Evolutionary conservation across 805 yeast genomes (phyloP).

Genomic region (Starmerella powellii): DNA sequence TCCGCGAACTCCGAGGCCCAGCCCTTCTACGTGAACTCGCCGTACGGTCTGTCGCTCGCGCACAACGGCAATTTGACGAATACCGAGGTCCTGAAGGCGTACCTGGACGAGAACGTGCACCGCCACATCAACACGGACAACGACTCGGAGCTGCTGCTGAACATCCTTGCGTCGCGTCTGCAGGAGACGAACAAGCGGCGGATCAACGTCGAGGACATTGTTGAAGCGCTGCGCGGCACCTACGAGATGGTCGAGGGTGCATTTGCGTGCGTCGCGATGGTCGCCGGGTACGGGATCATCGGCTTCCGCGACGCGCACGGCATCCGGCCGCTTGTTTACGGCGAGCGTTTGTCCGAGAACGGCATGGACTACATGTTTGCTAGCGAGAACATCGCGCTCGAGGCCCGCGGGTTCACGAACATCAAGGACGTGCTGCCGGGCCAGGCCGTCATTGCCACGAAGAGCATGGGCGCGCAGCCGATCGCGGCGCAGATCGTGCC

Average conservation of each 20-base stretch:
- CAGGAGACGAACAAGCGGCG: constrained; percentile 86
- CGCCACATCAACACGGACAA: constrained; percentile 96
- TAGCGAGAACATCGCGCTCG: constrained; percentile 85
- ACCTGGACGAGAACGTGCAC: constrained; percentile 86
- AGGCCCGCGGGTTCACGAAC: constrained; percentile 73
- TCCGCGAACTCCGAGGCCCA: constrained; percentile 95
- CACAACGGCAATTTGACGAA: constrained; percentile 95
- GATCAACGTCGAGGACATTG: constrained; percentile 81
- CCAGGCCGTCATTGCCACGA: constrained; percentile 89
- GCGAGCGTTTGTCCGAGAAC: constrained; percentile 60
- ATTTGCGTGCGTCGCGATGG: constrained; percentile 89
- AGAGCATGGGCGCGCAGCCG: constrained; percentile 50
- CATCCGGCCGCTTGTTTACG: constrained; percentile 78
- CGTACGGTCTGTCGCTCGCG: constrained; percentile 80
- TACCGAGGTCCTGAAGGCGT: constrained; percentile 59
- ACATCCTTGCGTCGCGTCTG: constrained; percentile 82
- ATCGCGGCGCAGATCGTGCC: constrained; percentile 80
- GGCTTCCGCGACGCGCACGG: constrained; percentile 98
- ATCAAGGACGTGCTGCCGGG: constrained; percentile 85
- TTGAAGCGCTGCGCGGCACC: constrained; percentile 74
- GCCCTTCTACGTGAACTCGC: constrained; percentile 95
- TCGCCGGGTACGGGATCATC: constrained; percentile 90
- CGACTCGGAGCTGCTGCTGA: constrained; percentile 81
- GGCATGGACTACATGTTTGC: constrained; percentile 89
- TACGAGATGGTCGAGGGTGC: constrained; percentile 80